A percentile compares a stretch with the other conserved stretches of the same genome.
Conservation (phyloP, 148 eudicot species). For the Cornus florida region DNA sequence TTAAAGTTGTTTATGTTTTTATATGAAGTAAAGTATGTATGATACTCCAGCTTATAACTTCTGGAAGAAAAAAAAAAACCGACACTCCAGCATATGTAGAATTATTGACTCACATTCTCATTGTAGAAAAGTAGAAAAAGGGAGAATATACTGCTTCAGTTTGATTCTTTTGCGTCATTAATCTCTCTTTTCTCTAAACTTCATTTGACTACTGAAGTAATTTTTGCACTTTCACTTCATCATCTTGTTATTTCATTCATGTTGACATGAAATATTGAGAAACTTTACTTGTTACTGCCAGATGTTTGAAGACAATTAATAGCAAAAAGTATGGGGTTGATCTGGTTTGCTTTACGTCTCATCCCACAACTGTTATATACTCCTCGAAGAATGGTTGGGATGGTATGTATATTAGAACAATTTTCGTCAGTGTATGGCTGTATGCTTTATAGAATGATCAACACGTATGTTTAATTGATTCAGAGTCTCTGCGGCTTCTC, state of each 20-base stretch:
- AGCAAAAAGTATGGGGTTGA: constrained; percentile 99
- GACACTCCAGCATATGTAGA: too few relatives aligned
- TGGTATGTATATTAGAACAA: constrained; percentile 49
- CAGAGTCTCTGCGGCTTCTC: constrained; percentile 96
- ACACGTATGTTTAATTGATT: constrained; percentile 9
- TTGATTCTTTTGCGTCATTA: background rate
- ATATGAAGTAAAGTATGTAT: background rate
- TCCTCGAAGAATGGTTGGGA: constrained; percentile 99
- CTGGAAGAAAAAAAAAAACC: too few relatives aligned
- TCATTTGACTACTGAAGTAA: background rate
- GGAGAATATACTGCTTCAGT: background rate
- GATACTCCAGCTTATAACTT: background rate
- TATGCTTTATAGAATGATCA: background rate
- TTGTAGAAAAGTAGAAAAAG: background rate
- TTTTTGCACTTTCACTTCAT: background rate
- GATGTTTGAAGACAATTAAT: constrained; percentile 95
- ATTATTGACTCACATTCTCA: background rate
- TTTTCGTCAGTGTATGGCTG: background rate
- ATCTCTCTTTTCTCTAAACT: background rate
- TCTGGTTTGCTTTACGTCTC: constrained; percentile 88
- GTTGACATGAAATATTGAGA: constrained; percentile 11
- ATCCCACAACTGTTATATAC: constrained; percentile 95
- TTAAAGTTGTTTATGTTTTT: background rate
- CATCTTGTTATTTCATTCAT: background rate
- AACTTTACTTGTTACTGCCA: constrained; percentile 27